Base-by-base conservation (phyloP, 805 yeast species). In the Sugiyamaella valdiviana region DNA sequence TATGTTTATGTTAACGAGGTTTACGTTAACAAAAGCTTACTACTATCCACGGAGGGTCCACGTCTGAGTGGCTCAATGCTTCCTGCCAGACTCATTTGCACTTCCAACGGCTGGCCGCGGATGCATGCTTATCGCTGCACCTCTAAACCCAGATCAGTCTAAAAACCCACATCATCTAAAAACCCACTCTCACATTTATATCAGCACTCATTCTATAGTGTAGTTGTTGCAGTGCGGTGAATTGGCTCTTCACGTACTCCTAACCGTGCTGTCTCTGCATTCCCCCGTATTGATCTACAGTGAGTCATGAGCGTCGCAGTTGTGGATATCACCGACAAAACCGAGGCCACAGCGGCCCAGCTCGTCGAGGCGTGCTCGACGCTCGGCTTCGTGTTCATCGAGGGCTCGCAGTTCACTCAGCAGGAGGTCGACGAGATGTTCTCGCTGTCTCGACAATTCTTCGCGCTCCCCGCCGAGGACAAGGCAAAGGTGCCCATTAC, bases 381-480 rank as follows among this genome's bases (percentile, higher is more conserved):
- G 2, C 82, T 80, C 53, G 88, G 88, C 1, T 82, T 82, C 57
- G 64, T 82, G 14, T 80, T 80, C 49, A 69, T 82, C 4, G 84
- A 81, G 55, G 88, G 88, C 5, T 83, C 81, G 54, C 80, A 73
- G n/a, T 79, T 82, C 58, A 63, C 76, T 1, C 74, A 72, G 50
- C 61, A 66, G 6, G 85, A 82, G 50, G 81, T 82, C 10, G 73
- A 75, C 38, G 62, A 61, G 2, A 60, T 76, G 39, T 81, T 82
- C 53, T 63, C 59, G n/a, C 49, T 78, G 26, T 76, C 83, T 9
- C 65, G 70, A 51, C 60, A 67, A 19, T 81, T 75, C 62, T 82
- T 82, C 57, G 64, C 70, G 1, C 63, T 76, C 22, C 80, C 86
- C 10, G 51, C 50, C 2, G 74, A 69, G 2, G 78, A 75, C 46